Conservation (phyloP, 2,329 filamentous ascomycete genomes). For the Hypoxylon sp. region DNA sequence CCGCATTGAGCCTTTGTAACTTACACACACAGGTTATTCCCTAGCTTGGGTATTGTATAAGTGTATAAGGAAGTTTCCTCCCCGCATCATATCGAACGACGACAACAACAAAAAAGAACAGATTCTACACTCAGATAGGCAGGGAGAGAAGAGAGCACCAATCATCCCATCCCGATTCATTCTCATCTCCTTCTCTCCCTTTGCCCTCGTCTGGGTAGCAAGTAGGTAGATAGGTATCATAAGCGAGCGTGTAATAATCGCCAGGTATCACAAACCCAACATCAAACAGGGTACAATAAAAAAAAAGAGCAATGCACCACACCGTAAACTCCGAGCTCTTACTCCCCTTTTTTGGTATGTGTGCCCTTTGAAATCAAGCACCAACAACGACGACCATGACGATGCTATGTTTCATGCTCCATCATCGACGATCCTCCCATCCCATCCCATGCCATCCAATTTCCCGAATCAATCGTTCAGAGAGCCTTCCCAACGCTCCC, state of each 20-base stretch:
- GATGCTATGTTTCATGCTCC: slow-evolving; percentile 23
- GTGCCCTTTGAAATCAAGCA: slow-evolving; percentile 22
- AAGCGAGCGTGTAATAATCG: slow-evolving; percentile 45
- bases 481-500: slow-evolving; percentile 57
- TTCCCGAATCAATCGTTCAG: slow-evolving; percentile 34
- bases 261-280: slow-evolving; percentile 38
- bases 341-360: slow-evolving; percentile 28
- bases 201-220: slow-evolving; percentile 6
- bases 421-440: slow-evolving; percentile 14
- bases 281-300: slow-evolving; percentile 13
- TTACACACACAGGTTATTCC: slow-evolving; percentile 23
- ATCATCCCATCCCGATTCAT: slow-evolving; percentile 3
- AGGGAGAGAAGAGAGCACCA: slow-evolving; percentile 1
- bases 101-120: slow-evolving; percentile 23
- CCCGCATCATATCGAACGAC: slow-evolving; percentile 8
- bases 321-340: slow-evolving; percentile 43
- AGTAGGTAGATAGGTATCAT: slow-evolving; percentile 59
- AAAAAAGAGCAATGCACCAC: slow-evolving; percentile 33
- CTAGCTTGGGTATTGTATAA: slow-evolving; percentile 39
- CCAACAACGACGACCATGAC: slow-evolving; percentile 6
- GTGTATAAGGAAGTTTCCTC: slow-evolving; percentile 22
- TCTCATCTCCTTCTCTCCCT: slow-evolving; percentile 3
- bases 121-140: slow-evolving; percentile 16
- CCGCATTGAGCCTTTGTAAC: slow-evolving; percentile 4
- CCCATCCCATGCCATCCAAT: background rate